Base-by-base conservation (phyloP, 148 eudicot species). In the Rhododendron molle region DNA sequence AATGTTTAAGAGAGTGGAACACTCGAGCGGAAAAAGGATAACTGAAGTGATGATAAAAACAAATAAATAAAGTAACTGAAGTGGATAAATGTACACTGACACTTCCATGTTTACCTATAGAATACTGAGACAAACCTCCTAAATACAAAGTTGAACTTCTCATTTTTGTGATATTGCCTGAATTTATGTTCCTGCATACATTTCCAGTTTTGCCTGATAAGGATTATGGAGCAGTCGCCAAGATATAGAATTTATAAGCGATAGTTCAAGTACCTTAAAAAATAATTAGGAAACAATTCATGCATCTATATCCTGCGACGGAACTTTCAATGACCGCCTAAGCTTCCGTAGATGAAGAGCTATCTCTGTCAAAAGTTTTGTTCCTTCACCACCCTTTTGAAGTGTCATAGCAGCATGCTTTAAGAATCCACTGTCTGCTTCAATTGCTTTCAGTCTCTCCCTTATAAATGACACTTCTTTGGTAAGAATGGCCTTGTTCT, bases 371-470 rank as follows among this genome's bases (percentile, higher is more conserved):
- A 93, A 88, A 47, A 93, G 87, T 85, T 92, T 89, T 30, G 93
- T 89, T 9, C 94, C 92, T 85, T 94, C 93, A 14, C 89, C 89
- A 32, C 95, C 94, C 86, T 90, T 90, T 46, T 92, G 91, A 60
- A 94, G 88, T 47, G 92, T 89, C 87, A 89, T 91, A 62, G 95
- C 90, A 79, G 93, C 90, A 58, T 89, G 94, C 89, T 91, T 89
- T 74, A 91, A 84, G 88, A 93, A 93, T 71, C 90, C 91, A 88
- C 92, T 89, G 28, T 92, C 92, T 74, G 93, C 94, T 90, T 94
- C 94, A 30, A 95, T 83, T 44, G 89, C 91, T 58, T 87, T 93
- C 86, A 93, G 46, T 87, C 94, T 91, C 86, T 88, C 91, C 76
- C 87, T 91, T 44, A 94, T 73, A 76, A 86, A 60, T 34, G 92